Evolutionary conservation across 805 yeast genomes (phyloP).

Genomic region (Candida boidinii): DNA sequence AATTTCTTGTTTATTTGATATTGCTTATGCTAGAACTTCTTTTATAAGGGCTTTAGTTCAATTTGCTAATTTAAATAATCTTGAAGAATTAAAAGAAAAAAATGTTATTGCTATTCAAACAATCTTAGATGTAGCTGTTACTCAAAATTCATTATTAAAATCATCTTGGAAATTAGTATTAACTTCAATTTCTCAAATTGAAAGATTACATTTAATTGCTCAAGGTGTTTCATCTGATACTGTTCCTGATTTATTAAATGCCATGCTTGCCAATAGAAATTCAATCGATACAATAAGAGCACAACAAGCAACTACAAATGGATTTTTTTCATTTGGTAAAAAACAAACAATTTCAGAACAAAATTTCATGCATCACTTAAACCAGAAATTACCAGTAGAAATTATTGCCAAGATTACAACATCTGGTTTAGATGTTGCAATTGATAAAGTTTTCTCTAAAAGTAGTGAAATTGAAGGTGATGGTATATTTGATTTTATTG

Average conservation of each 20-base stretch:
- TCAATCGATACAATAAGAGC: slow-evolving; percentile 48
- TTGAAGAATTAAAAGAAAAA: slow-evolving; percentile 68
- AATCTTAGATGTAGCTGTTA: slow-evolving; percentile 65
- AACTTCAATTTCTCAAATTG: slow-evolving; percentile 81
- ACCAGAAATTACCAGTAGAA: slow-evolving; percentile 54
- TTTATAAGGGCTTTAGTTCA: slow-evolving; percentile 87
- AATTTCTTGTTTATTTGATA: slow-evolving; percentile 75
- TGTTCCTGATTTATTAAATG: slow-evolving; percentile 79
- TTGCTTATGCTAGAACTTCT: slow-evolving; percentile 79
- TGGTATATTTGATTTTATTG: slow-evolving; percentile 81
- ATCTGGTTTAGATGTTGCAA: slow-evolving; percentile 66
- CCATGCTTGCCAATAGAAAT: slow-evolving; percentile 51
- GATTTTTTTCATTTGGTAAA: slow-evolving; percentile 46
- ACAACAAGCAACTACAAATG: slow-evolving; percentile 27
- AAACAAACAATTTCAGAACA: slow-evolving; percentile 53
- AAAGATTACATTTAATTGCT: slow-evolving; percentile 79
- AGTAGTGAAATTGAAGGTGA: slow-evolving; percentile 72
- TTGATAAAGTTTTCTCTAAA: slow-evolving; percentile 82
- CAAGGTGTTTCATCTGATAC: slow-evolving; percentile 78
- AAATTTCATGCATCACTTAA: slow-evolving; percentile 63
- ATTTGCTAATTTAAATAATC: slow-evolving; percentile 72
- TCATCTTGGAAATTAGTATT: slow-evolving; percentile 82
- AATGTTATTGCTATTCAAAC: slow-evolving; percentile 74
- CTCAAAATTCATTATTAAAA: slow-evolving; percentile 68
- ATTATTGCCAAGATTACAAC: slow-evolving; percentile 52